Evolutionary conservation across 2,329 filamentous ascomycete species (phyloP), one percentile per base, ranked within the genome.

Genomic region (Huntiella abstrusa): DNA sequence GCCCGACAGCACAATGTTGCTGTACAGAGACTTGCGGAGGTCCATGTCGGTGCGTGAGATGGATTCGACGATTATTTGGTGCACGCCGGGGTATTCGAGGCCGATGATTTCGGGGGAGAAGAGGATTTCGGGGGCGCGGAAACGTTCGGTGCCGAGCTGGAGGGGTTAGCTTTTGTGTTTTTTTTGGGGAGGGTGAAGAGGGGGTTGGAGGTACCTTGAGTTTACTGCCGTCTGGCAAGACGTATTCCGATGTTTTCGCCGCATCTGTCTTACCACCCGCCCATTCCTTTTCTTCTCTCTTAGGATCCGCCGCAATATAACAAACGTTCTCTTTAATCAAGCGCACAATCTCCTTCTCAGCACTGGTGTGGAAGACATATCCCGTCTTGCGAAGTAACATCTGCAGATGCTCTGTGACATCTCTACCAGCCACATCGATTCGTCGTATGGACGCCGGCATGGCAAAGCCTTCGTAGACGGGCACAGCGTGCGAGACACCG

Each of bases 101-200:
- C 91, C 86, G 55, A 98, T 94, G 55, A 98, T 80, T 59, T 96
- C 91, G 3, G 91, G 91, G 56, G 96, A 88, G 62, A 98, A 98
- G 22, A 98, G 73, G 55, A 98, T 96, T 62, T 98, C 91, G 1
- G 91, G 86, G 3, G 91, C 91, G 53, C 91, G 76, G 70, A 96
- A 98, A 43, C 91, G 78, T 64, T 98, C 91, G 50, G 87, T 75
- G 41, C 91, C 91, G 60, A 96, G 74, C 80, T 91, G 37, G 10
- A 17, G 28, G 33, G 15, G 19, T 33, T 41, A 32, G 28, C 4
- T 5, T 12, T 7, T 4, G 22, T 11, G 11, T 3, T 12, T 28
- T 10, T 13, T 3, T 8, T 16, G 12, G 12, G 4, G 7, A 8
- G 15, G 16, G 28, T n/a, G 13, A 13, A 33, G 33, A 5, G n/a